Percentiles rank a stretch among this genome's conserved stretches.
These are phyloP conservation scores for Wickerhamomyces hampshirensis DNA, from an alignment of 805 yeast species.

Conservation along the genomic window DNA sequence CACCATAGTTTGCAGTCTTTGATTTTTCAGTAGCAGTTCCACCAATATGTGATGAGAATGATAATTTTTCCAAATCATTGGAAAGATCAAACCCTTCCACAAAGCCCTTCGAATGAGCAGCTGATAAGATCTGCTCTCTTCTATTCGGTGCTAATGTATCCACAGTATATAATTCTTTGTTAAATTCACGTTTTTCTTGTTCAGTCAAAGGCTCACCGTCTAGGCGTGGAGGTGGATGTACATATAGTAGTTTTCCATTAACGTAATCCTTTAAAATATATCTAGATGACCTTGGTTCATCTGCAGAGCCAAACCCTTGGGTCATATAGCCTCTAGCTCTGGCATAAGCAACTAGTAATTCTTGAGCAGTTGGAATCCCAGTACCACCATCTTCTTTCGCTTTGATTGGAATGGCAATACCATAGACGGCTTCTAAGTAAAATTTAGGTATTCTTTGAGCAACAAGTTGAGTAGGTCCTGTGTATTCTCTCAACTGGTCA, in stretches of 20 bases:
- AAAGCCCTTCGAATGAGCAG: constrained; percentile 54
- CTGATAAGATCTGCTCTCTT: constrained; percentile 61
- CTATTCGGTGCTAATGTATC: constrained; percentile 66
- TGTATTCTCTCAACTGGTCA: constrained; percentile 89
- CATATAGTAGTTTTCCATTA: constrained; percentile 79
- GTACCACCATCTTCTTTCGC: constrained; percentile 83
- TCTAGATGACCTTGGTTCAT: constrained; percentile 91
- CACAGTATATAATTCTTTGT: constrained; percentile 67
- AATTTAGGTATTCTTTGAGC: constrained; percentile 85
- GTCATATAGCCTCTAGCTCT: constrained; percentile 97
- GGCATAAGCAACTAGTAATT: constrained; percentile 86
- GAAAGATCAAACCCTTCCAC: constrained; percentile 56
- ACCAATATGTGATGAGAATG: constrained; percentile 75
- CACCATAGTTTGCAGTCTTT: constrained; percentile 64
- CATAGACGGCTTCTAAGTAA: constrained; percentile 86
- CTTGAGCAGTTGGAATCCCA: constrained; percentile 86
- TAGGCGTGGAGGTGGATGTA: constrained; percentile 81
- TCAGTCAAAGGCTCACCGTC: constrained; percentile 39
- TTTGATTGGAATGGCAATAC: constrained; percentile 78
- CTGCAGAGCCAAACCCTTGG: constrained; percentile 96
- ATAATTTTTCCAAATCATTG: constrained; percentile 62
- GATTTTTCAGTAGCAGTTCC: constrained; percentile 41
- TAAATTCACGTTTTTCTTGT: constrained; percentile 61
- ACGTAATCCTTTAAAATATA: constrained; percentile 92
- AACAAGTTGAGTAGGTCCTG: constrained; percentile 83